Evolutionary conservation across 495 filamentous ascomycete genomes (phyloP), one percentile per base, ranked within the genome.

Genomic region (Aspergillus kassunensis): DNA sequence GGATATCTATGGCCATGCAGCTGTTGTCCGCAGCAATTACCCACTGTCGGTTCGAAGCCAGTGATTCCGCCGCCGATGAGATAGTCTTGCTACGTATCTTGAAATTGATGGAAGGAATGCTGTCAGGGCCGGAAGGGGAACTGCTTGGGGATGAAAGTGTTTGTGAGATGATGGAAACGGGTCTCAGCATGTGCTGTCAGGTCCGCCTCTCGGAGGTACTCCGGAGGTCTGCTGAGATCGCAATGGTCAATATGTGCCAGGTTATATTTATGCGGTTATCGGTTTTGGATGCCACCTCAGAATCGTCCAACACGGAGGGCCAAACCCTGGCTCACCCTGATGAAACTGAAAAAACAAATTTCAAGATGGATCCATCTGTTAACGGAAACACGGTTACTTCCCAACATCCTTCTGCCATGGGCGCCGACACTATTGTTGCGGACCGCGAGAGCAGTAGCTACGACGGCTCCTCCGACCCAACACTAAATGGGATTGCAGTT

Each of bases 101-200:
- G 47, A 93, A 96, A 63, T 78, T 99, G 54, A 97, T 99, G 93
- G 93, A 99, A 67, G 85, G 88, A 58, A 96, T 97, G 86, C 79
- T 99, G 44, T 90, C 89, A 43, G 89, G 95, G 1, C 90, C 93
- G 0, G 90, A 92, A 24, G 93, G 95, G 12, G 87, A 91, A 50
- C 76, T 97, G 2, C 79, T 96, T 3, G 91, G 92, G 27, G 93
- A 99, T 59, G 91, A 96, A 71, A 97, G 91, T 63, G 89, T 99
- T 10, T 99, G 93, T 62, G 89, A 96, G 63, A 97, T 99, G 93
- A 97, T 99, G 93, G 93, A 96, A 68, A 91, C 89, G 4, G 95
- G 91, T 4, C 67, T 99, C 54, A 96, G 91, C 65, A 97, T 99
- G 81, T 99, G 93, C 71, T 97, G 91, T 50, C 90, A 97, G 69